A percentile compares a stretch with the other conserved stretches of the same genome.
These are phyloP conservation scores for Fusarium cyanostomum DNA, from an alignment of 2,329 filamentous ascomycete genomes.

Conservation along the genomic window DNA sequence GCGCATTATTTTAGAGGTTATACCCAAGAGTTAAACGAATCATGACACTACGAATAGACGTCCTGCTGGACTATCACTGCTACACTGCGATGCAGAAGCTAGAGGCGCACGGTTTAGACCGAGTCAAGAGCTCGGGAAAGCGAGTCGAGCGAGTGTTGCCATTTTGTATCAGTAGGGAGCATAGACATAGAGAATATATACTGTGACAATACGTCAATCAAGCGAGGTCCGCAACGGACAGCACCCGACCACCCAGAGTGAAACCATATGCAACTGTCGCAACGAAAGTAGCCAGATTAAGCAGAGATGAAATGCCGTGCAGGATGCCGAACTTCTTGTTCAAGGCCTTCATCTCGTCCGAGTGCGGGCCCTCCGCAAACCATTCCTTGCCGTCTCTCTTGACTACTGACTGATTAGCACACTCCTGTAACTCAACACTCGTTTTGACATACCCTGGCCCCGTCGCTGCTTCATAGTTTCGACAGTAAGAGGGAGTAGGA, in stretches of 20 bases:
- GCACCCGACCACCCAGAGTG: constrained; percentile 71
- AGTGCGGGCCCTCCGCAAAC: constrained; percentile 81
- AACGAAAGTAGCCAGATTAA: constrained; percentile 78
- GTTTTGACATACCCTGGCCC: constrained; percentile 72
- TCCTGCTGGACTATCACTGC: constrained; percentile 11
- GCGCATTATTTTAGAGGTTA: constrained; percentile 33
- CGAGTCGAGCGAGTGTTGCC: constrained; percentile 12
- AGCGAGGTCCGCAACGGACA: constrained; percentile 50
- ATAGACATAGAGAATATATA: constrained; percentile 5
- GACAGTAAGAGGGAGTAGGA: constrained; percentile 79
- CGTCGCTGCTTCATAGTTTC: constrained; percentile 79
- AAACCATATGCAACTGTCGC: constrained; percentile 82
- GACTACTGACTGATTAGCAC: constrained; percentile 59
- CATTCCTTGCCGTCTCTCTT: constrained; percentile 89
- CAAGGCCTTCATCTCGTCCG: constrained; percentile 81
- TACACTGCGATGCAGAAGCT: background rate
- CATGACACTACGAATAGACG: constrained; percentile 36
- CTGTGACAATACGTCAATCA: constrained; percentile 13
- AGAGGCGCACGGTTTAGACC: background rate
- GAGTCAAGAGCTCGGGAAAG: background rate
- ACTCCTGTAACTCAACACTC: background rate
- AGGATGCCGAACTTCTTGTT: constrained; percentile 82
- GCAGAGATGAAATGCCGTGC: constrained; percentile 81
- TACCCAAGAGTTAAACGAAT: constrained; percentile 38
- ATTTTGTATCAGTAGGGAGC: constrained; percentile 24